Evolutionary conservation across 1,139 yeast species (phyloP).

Genomic region (Lodderomyces beijingensis): DNA sequence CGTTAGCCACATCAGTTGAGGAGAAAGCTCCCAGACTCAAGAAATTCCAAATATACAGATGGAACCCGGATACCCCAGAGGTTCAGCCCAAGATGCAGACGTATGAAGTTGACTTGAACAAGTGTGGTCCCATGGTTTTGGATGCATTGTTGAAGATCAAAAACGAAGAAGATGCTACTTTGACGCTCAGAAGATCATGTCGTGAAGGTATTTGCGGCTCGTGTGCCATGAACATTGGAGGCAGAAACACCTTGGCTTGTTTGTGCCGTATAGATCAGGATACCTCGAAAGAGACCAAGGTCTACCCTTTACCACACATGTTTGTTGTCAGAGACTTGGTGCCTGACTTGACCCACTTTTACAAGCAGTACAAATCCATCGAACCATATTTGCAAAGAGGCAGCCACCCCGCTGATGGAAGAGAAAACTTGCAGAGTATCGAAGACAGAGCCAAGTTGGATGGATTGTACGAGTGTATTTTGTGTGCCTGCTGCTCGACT

Average conservation of each 20-base stretch:
- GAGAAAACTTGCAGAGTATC: slow-evolving; percentile 86
- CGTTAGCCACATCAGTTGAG: slow-evolving; percentile 40
- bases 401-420: slow-evolving; percentile 78
- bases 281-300: slow-evolving; percentile 69
- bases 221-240: slow-evolving; percentile 99
- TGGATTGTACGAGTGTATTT: slow-evolving; percentile 94
- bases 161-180: slow-evolving; percentile 92
- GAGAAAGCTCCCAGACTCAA: slow-evolving; percentile 55
- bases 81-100: slow-evolving; percentile 84
- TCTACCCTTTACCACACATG: slow-evolving; percentile 98
- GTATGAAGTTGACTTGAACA: slow-evolving; percentile 79
- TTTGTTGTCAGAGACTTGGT: slow-evolving; percentile 95
- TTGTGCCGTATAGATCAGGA: slow-evolving; percentile 89
- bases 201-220: slow-evolving; percentile 99
- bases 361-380: slow-evolving; percentile 97
- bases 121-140: slow-evolving; percentile 97
- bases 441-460: slow-evolving; percentile 96
- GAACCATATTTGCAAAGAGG: slow-evolving; percentile 95
- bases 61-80: slow-evolving; percentile 98
- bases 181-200: slow-evolving; percentile 96
- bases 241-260: slow-evolving; percentile 94
- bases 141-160: slow-evolving; percentile 94
- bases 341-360: slow-evolving; percentile 95
- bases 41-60: slow-evolving; percentile 89
- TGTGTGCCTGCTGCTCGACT: slow-evolving; percentile 98